Conservation (phyloP, 495 filamentous ascomycete species). For the Stereocaulon alpinum region DNA sequence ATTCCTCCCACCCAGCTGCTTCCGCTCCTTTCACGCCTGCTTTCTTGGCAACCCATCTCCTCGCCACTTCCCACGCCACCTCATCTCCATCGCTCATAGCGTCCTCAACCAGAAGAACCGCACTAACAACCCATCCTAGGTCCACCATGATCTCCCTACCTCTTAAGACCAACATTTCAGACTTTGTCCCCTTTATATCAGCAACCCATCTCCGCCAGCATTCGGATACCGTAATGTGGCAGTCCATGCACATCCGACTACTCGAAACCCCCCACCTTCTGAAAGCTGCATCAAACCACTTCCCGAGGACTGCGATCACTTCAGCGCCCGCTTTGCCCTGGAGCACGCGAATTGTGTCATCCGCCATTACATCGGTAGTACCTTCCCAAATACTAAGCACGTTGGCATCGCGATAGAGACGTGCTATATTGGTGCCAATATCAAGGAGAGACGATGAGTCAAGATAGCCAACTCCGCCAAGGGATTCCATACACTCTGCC, state of each 20-base stretch:
- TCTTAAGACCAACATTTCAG: conserved; percentile 13
- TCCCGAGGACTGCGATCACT: conserved; percentile 32
- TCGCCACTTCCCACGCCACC: conserved; percentile 26
- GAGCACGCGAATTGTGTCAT: conserved; percentile 49
- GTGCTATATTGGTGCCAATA: conserved; percentile 49
- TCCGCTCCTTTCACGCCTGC: not conserved
- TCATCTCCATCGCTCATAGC: conserved; percentile 26
- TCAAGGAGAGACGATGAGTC: conserved; percentile 29
- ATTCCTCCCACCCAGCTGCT: too few relatives aligned
- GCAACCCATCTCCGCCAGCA: not conserved
- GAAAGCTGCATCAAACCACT: conserved; percentile 27
- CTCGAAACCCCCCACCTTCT: not conserved
- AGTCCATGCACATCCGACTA: not conserved
- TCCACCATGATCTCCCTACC: conserved; percentile 28
- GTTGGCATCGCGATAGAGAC: conserved; percentile 53
- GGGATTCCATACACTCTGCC: conserved; percentile 55
- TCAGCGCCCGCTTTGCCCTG: conserved; percentile 32
- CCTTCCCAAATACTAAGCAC: conserved; percentile 69
- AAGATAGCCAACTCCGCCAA: conserved; percentile 70
- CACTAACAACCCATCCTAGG: conserved; percentile 29
- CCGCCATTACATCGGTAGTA: conserved; percentile 58
- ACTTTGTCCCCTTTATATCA: conserved; percentile 4
- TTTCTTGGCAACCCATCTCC: conserved; percentile 27
- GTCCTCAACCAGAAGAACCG: conserved; percentile 27
- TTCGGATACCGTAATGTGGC: not conserved